phyloP scores from a whole-genome alignment of 1,139 yeast species.

The Hemisphaericaspora lyxosophila region DNA sequence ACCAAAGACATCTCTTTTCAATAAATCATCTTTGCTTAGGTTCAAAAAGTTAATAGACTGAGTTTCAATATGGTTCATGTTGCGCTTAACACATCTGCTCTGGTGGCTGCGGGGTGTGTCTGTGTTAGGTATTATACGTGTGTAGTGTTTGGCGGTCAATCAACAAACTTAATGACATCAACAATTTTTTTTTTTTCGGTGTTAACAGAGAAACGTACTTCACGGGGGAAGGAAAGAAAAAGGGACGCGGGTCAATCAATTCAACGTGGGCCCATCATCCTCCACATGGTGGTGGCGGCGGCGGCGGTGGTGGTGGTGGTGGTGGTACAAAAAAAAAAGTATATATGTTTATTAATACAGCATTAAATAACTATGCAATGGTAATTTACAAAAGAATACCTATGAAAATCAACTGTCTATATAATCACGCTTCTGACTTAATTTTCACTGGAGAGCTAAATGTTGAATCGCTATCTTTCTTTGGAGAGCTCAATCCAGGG shows the following conservation, averaged over 20 bases:
- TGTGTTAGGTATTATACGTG: too few species aligned
- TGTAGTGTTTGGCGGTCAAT: too few species aligned
- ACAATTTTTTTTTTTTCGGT: too few species aligned
- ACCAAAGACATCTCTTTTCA: constrained; percentile 69
- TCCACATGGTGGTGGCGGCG: too few species aligned
- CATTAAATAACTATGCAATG: neutral
- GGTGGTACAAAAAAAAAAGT: neutral
- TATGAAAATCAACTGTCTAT: neutral
- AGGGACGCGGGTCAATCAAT: too few species aligned
- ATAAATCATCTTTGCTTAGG: constrained; percentile 43
- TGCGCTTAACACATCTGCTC: constrained; percentile 18
- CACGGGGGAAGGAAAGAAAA: too few species aligned
- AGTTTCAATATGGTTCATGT: constrained; percentile 14
- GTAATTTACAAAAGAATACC: neutral
- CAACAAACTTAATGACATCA: too few species aligned
- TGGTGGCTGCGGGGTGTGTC: too few species aligned
- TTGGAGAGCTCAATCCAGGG: neutral
- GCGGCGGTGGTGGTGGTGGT: constrained; percentile 1
- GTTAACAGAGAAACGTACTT: too few species aligned
- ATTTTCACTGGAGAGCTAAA: constrained; percentile 6
- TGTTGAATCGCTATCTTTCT: neutral
- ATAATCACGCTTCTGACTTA: constrained; percentile 6
- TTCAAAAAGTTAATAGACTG: constrained; percentile 22
- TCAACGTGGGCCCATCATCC: too few species aligned
- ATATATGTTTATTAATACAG: neutral